A percentile compares a stretch with the other conserved stretches of the same genome.
These are phyloP conservation scores for Fibroporia radiculosa DNA, from an alignment of 768 basidiomycete genomes.

Conservation along the genomic window DNA sequence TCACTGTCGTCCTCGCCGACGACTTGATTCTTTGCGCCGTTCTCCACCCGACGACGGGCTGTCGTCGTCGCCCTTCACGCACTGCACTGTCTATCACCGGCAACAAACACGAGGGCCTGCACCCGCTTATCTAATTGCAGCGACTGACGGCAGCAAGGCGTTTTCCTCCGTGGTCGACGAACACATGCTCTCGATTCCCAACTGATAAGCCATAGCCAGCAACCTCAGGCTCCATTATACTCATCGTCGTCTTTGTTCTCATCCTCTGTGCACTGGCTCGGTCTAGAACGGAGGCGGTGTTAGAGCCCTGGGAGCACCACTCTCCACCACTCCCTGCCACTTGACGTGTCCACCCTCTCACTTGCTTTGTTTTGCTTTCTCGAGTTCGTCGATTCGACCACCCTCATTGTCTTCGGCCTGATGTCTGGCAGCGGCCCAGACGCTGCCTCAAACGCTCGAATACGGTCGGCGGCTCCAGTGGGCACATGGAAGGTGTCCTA, in stretches of 20 bases:
- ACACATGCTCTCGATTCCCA: background rate
- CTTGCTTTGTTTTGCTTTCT: background rate
- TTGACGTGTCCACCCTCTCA: background rate
- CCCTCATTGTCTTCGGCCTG: no score
- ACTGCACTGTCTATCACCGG: no score
- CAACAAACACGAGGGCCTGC: no score
- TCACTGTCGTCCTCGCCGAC: no score
- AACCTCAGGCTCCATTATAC: background rate
- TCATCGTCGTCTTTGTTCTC: background rate
- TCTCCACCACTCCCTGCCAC: background rate
- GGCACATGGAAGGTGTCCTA: constrained; percentile 17
- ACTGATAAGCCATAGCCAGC: background rate
- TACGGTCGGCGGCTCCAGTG: constrained; percentile 11
- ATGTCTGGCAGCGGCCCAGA: background rate
- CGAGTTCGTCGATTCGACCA: background rate
- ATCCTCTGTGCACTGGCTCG: background rate
- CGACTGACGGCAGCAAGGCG: no score
- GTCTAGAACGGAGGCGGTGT: background rate
- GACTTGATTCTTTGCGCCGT: no score
- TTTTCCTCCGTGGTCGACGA: no score
- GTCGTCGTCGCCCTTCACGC: no score
- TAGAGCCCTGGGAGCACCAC: background rate
- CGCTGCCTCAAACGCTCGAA: background rate
- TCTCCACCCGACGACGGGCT: no score
- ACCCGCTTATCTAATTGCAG: no score